Evolutionary conservation across 352 stramenopile genomes (phyloP), one percentile per base, ranked within the genome.

Genomic region (Globisporangium solare): DNA sequence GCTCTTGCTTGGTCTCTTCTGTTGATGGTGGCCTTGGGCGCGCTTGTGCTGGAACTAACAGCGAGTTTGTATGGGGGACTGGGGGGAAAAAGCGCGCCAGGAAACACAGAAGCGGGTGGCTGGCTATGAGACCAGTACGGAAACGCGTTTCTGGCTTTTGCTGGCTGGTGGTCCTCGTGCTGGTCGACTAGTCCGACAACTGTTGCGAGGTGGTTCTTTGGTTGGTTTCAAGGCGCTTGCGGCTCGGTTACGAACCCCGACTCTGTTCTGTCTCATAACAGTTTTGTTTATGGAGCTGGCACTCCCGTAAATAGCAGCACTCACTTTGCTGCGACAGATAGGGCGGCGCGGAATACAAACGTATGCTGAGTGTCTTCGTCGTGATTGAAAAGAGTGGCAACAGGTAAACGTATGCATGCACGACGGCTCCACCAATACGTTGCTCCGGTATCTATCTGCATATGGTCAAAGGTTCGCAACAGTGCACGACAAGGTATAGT

Each of bases 201-300:
- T 8, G 17, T n/a, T 15, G 39, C 12, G 6, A 6, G 12, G 2
- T 27, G 20, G 11, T 56, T 27, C 35, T 45, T 60, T 53, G 56
- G 40, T 62, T 62, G 56, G 56, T 62, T 60, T 60, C 54, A 53
- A 32, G 35, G 12, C 42, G 22, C 14, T 52, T 17, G 54, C 24
- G 27, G 47, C 37, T 42, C 47, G 10, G 24, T 53, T 41, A 37
- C 15, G 48, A 22, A 43, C 48, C 22, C 18, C n/a, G 18, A 5
- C 5, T 17, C 24, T 52, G 31, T 50, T 50, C 32, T n/a, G 13
- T 43, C 39, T 43, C 39, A 13, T 43, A 43, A 35, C 27, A 35
- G 27, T 1, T 35, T 35, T 35, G 27, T n/a, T 43, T 43, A n/a
- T 43, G 39, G 27, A 35, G 27, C 10, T 35, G 27, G 10, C 39